phyloP scores from a whole-genome alignment of 2,329 filamentous ascomycete species.

The Hymenoscyphus infarciens region DNA sequence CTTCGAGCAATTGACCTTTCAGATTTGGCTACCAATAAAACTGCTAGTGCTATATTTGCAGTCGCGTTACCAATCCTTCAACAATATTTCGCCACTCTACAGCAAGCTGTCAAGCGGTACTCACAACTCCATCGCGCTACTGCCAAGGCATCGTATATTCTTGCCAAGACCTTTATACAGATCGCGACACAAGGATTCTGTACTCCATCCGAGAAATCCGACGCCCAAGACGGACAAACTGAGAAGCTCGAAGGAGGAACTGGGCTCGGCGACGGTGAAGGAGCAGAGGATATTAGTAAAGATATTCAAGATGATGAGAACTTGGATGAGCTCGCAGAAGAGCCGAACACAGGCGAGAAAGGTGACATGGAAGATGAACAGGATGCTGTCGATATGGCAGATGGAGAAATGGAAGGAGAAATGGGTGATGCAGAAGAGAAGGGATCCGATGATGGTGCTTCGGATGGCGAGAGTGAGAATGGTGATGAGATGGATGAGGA shows the following conservation, averaged over 20 bases:
- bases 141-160: constrained; percentile 69
- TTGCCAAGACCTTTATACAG: constrained; percentile 74
- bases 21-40: constrained; percentile 39
- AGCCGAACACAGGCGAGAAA: constrained; percentile 59
- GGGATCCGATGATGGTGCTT: constrained; percentile 59
- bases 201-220: constrained; percentile 75
- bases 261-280: constrained; percentile 90
- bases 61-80: constrained; percentile 67
- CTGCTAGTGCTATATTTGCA: constrained; percentile 56
- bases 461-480: constrained; percentile 57
- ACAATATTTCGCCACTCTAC: constrained; percentile 65
- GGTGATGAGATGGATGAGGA: constrained; percentile 84
- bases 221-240: constrained; percentile 63
- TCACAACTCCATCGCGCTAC: constrained; percentile 64
- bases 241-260: constrained; percentile 88
- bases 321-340: constrained; percentile 83
- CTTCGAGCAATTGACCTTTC: constrained; percentile 45
- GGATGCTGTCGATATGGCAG: constrained; percentile 87
- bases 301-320: constrained; percentile 94
- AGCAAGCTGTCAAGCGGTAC: constrained; percentile 55
- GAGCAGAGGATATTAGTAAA: constrained; percentile 96
- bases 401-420: constrained; percentile 87
- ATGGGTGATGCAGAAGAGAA: constrained; percentile 64
- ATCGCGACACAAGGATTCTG: constrained; percentile 87
- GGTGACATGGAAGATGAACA: constrained; percentile 73